Percentiles rank a stretch among this genome's conserved stretches.
phyloP scores from a whole-genome alignment of 176 grass and related monocot species.

The Urochloa ruziziensis region DNA sequence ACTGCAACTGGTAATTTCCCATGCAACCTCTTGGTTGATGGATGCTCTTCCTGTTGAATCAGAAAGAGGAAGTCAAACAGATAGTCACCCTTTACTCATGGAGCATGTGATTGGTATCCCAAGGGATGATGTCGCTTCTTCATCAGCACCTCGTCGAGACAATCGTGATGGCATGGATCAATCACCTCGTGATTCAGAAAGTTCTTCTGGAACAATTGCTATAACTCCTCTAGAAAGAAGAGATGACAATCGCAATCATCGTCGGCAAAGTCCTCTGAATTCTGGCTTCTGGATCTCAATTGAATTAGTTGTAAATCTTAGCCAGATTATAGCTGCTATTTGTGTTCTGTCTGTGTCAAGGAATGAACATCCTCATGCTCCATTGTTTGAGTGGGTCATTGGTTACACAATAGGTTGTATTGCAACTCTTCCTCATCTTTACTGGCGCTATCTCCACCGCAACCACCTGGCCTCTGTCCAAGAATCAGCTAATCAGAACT shows the following conservation, averaged over 20 bases:
- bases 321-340: constrained; percentile 85
- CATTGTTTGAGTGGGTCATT: constrained; percentile 84
- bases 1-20: constrained; percentile 14
- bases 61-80: constrained; percentile 31
- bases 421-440: constrained; percentile 85
- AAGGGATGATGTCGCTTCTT: constrained; percentile 51
- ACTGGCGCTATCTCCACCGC: constrained; percentile 76
- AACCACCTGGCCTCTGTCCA: constrained; percentile 49
- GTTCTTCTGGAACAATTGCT: constrained; percentile 31
- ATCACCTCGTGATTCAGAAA: constrained; percentile 34
- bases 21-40: constrained; percentile 52
- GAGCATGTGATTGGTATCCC: constrained; percentile 61
- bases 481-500: constrained; percentile 50
- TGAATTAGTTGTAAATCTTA: constrained; percentile 76
- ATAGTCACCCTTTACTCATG: constrained; percentile 50
- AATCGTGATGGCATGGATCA: constrained; percentile 33
- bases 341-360: constrained; percentile 71
- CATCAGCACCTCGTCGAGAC: constrained; percentile 40
- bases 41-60: constrained; percentile 38
- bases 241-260: constrained; percentile 49
- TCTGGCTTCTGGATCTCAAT: constrained; percentile 90
- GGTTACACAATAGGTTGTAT: constrained; percentile 85
- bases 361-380: constrained; percentile 68
- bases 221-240: constrained; percentile 43
- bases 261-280: constrained; percentile 74